phyloP scores from a whole-genome alignment of 1,284 basidiomycete species.

The Ceratorhiza oryzae-sativae region DNA sequence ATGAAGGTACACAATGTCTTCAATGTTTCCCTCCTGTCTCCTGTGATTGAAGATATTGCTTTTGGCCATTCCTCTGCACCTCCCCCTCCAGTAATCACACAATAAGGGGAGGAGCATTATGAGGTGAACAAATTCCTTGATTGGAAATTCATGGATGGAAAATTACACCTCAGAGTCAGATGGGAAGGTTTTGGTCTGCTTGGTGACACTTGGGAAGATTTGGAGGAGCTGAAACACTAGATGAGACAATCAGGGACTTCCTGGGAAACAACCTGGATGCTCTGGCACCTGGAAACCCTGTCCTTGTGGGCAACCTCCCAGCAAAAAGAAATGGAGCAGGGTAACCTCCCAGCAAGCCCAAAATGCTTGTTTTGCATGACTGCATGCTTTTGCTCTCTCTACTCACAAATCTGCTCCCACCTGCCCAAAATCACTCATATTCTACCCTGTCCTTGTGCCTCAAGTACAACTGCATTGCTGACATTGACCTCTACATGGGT shows the following conservation, averaged over 20 bases:
- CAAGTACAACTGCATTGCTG: no score
- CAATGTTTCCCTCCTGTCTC: neutral
- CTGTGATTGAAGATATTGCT: neutral
- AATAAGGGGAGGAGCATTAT: no score
- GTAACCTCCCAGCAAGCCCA: no score
- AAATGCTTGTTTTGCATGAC: no score
- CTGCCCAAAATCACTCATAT: no score
- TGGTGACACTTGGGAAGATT: neutral
- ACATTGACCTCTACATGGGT: no score
- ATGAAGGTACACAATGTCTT: constrained; percentile 5
- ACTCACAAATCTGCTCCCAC: no score
- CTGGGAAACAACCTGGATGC: neutral
- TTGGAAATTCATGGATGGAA: neutral
- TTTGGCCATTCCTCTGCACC: neutral
- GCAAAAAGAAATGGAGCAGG: neutral
- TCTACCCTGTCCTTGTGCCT: no score
- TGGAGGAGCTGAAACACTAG: neutral
- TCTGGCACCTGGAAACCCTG: neutral
- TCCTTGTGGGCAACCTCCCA: neutral
- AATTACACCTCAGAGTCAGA: neutral
- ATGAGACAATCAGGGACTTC: neutral
- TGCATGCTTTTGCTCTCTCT: no score
- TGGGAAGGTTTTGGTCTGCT: constrained; percentile 7
- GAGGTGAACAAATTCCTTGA: neutral
- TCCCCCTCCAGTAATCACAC: no score